A percentile compares a stretch with the other conserved stretches of the same genome.
Evolutionary conservation across 1,139 yeast genomes (phyloP).

Genomic region (Saccharomyces hybrid): DNA sequence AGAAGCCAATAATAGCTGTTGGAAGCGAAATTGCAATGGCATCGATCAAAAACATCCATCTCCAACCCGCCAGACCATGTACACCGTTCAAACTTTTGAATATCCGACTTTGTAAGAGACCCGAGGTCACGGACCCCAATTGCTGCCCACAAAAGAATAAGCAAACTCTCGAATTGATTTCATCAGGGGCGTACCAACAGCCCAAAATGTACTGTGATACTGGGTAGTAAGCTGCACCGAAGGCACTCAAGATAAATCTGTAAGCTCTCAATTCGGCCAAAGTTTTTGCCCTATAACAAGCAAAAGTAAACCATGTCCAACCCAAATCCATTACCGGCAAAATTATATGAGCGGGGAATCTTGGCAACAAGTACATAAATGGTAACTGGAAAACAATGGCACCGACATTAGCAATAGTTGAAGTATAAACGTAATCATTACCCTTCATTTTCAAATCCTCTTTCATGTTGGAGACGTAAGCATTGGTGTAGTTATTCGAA

Average conservation of each 20-base stretch:
- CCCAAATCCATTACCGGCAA: conserved; percentile 50
- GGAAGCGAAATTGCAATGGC: conserved; percentile 54
- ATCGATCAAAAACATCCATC: conserved; percentile 72
- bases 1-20: conserved; percentile 49
- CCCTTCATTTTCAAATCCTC: conserved; percentile 55
- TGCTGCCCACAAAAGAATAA: conserved; percentile 43
- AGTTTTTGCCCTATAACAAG: conserved; percentile 41
- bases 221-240: conserved; percentile 58
- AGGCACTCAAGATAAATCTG: conserved; percentile 55
- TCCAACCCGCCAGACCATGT: conserved; percentile 60
- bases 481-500: conserved; percentile 49
- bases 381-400: conserved; percentile 51
- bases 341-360: conserved; percentile 48
- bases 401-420: conserved; percentile 53
- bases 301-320: conserved; percentile 63
- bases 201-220: conserved; percentile 61
- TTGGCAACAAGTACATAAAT: conserved; percentile 37
- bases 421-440: conserved; percentile 57
- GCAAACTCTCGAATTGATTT: conserved; percentile 38
- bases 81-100: conserved; percentile 43
- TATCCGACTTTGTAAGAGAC: conserved; percentile 50
- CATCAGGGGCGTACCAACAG: conserved; percentile 59
- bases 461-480: conserved; percentile 62
- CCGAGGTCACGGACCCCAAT: conserved; percentile 50
- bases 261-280: conserved; percentile 47